These are phyloP conservation scores for Endocalyx cinctus DNA, from an alignment of 2,329 filamentous ascomycete genomes.

Conservation along the genomic window DNA sequence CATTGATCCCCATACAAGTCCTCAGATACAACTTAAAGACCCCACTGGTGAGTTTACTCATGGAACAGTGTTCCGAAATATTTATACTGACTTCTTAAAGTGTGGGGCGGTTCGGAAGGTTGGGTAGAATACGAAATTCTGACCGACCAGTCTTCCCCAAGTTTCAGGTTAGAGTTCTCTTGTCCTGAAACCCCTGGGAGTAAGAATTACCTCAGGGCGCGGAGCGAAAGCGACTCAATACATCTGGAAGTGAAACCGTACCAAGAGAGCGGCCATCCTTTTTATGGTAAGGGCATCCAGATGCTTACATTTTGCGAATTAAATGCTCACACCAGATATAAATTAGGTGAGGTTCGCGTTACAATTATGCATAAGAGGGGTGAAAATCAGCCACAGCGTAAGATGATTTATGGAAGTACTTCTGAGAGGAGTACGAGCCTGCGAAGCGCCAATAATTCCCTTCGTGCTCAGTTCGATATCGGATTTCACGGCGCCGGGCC, in stretches of 20 bases:
- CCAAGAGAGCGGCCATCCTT: too few relatives aligned
- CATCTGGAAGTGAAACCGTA: not conserved
- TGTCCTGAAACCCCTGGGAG: not conserved
- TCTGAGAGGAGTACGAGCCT: not conserved
- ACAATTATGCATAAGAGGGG: too few relatives aligned
- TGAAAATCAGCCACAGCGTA: too few relatives aligned
- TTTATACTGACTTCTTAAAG: not conserved
- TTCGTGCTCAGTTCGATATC: not conserved
- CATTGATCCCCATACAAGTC: not conserved
- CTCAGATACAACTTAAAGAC: slow-evolving; percentile 2
- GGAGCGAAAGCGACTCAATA: not conserved
- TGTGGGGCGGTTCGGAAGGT: slow-evolving; percentile 1
- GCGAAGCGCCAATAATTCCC: not conserved
- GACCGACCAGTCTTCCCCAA: not conserved
- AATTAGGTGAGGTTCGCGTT: too few relatives aligned
- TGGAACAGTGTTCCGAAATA: not conserved
- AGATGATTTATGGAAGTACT: not conserved
- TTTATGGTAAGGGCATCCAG: too few relatives aligned
- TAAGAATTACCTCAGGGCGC: not conserved
- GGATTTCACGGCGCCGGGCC: slow-evolving; percentile 1
- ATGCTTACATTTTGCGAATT: too few relatives aligned
- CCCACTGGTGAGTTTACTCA: slow-evolving; percentile 1
- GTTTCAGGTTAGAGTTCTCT: slow-evolving; percentile 1
- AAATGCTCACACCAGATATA: too few relatives aligned
- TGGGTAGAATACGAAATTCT: slow-evolving; percentile 1